Evolutionary conservation across 2,329 filamentous ascomycete species (phyloP), one percentile per base, ranked within the genome.

Genomic region (Talaromyces sp.): DNA sequence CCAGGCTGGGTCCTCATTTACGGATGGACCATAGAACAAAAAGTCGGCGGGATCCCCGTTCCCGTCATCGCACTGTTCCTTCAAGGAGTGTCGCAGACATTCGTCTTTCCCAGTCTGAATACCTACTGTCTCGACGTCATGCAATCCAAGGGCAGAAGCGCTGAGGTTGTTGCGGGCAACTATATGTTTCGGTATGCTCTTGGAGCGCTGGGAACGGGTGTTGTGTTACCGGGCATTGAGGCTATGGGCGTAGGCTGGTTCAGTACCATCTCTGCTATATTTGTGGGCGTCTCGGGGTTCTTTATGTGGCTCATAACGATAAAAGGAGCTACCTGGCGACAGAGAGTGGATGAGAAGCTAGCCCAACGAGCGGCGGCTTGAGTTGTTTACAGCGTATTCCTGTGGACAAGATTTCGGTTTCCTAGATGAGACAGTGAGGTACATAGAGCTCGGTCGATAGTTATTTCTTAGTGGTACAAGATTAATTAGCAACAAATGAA

Each of bases 91-190:
- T 88, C 87, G 0, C 89, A 93, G 75, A 79, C 93, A 6, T 90
- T 92, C 72, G 90, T 88, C 70, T 93, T 92, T 71, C 90, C 90
- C 0, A 87, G 85, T 57, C 75, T 93, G 67, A 93, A 93, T 74
- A 91, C 90, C 0, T 93, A 95, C 77, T 93, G 90, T 73, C 77
- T 95, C 47, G 91, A 95, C 74, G 90, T 94, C 13, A 92, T 93
- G 88, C 89, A 89, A 68, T 72, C 75, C 2, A 74, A 72, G 24
- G 82, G 82, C 1, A 81, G 85, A 35, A 87, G 87, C 50, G 86
- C 88, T 3, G 91, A 95, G 72, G 90, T 94, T 3, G 86, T 92
- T 50, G 90, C 90, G 0, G 90, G 90, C 0, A 95, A 94, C 75
- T 95, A 93, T 75, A 87, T 92, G 71, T 82, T 91, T 60, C 83